Base-by-base conservation (phyloP, 805 yeast species). In the Metschnikowia shivogae region DNA sequence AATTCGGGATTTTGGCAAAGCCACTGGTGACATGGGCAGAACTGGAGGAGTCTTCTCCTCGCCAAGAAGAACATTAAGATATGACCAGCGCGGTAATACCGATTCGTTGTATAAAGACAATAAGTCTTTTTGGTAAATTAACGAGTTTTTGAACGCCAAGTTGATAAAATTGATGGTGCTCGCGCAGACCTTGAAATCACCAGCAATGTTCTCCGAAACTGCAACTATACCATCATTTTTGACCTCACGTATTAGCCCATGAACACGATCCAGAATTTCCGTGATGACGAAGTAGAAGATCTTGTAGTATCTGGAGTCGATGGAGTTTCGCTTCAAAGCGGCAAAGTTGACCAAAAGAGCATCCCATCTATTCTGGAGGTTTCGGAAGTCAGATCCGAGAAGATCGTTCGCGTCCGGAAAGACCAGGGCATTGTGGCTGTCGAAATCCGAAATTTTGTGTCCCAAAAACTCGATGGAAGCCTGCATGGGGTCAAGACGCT, bases 101-200 rank as follows among this genome's bases (percentile, higher is more conserved):
- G 44, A 35, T 24, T 39, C 47, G 29, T 50, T 53, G 39, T 44
- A 50, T 31, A 35, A 42, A 14, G 34, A 26, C 9, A 32, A 14
- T 37, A 45, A 26, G 19, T 45, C 40, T 27, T 37, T 52, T 11
- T 73, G 69, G 33, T 63, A 65, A 5, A 76, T 58, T 30, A 74
- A 55, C 11, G 68, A 57, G 50, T 74, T 76, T 50, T 48, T 46
- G 34, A 65, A 63, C 3, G 72, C 70, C 29, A 64, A 63, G 41
- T 54, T 57, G 14, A 67, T 56, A n/a, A 69, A 47, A 3, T 60
- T 61, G 17, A 69, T 62, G 5, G 66, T 52, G 42, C 68, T 73
- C 57, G 73, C 50, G 65, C 78, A 56, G 47, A 63, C 17, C 63
- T 68, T 58, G 64, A 74, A 60, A 44, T 59, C 43, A 36, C 59